phyloP scores from a whole-genome alignment of 257 asterid species.

The Capsicum baccatum region DNA sequence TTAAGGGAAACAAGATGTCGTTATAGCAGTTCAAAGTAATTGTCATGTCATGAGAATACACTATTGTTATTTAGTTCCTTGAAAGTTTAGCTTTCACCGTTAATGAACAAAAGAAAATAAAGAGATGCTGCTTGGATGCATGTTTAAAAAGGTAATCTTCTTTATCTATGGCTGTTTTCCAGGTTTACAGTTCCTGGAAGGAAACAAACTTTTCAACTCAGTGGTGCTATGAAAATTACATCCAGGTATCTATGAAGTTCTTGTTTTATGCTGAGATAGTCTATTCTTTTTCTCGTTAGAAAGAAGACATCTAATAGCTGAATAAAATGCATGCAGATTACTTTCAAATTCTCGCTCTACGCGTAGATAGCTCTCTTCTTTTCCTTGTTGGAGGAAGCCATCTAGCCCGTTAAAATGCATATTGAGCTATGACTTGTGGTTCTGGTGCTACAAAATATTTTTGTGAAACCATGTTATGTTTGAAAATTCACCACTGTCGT shows the following conservation, averaged over 20 bases:
- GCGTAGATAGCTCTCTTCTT: neutral
- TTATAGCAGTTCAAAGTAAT: neutral
- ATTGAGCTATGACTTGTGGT: slow-evolving; percentile 8
- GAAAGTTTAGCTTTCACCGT: neutral
- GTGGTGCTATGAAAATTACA: slow-evolving; percentile 95
- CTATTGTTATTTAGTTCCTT: neutral
- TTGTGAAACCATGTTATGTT: neutral
- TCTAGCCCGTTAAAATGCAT: neutral
- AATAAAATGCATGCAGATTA: neutral
- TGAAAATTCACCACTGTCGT: neutral
- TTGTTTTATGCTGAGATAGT: neutral
- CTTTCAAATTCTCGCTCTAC: slow-evolving; percentile 1
- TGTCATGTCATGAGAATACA: neutral
- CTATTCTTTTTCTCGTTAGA: neutral
- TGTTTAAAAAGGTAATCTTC: neutral
- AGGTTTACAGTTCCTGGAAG: slow-evolving; percentile 92
- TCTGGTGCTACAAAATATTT: slow-evolving; percentile 8
- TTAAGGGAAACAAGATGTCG: neutral
- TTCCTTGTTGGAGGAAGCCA: slow-evolving; percentile 19
- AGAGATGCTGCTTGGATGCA: neutral
- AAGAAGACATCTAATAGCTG: neutral
- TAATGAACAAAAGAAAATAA: neutral
- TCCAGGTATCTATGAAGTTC: slow-evolving; percentile 53
- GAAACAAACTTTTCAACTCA: slow-evolving; percentile 89
- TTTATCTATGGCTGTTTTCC: slow-evolving; percentile 13